Conservation (phyloP, 2,329 filamentous ascomycete genomes). For the Phoma sp. region DNA sequence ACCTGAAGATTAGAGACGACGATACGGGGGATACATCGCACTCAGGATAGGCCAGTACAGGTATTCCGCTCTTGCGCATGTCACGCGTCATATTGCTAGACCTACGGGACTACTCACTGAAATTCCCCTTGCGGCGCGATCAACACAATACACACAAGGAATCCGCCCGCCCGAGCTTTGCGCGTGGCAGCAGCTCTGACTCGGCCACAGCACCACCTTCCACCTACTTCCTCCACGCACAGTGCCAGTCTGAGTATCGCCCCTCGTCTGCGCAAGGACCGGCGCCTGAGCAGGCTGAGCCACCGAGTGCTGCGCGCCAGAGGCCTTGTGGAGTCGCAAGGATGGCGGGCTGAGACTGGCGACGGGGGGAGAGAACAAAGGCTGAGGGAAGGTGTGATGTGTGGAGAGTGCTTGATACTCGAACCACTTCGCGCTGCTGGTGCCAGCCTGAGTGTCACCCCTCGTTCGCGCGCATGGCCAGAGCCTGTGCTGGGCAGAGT, state of each 20-base stretch:
- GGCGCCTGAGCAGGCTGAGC: slow-evolving; percentile 16
- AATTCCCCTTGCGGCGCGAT: slow-evolving; percentile 9
- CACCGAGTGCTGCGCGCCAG: slow-evolving; percentile 5
- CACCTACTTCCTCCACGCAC: no score
- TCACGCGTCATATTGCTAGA: slow-evolving; percentile 16
- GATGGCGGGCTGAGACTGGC: not conserved
- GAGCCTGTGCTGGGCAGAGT: slow-evolving; percentile 4
- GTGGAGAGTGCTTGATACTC: no score
- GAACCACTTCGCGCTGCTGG: slow-evolving; percentile 1
- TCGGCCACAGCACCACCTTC: slow-evolving; percentile 1
- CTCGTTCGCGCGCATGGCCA: not conserved
- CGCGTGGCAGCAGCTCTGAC: slow-evolving; percentile 20
- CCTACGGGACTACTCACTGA: slow-evolving; percentile 17
- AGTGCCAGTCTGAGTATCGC: not conserved
- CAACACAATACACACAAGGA: slow-evolving; percentile 10
- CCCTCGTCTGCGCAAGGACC: slow-evolving; percentile 17
- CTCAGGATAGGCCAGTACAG: slow-evolving; percentile 16
- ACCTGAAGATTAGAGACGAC: slow-evolving; percentile 19
- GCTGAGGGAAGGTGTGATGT: no score
- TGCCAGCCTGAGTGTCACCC: slow-evolving; percentile 16
- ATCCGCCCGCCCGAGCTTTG: slow-evolving; percentile 27
- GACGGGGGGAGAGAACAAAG: no score
- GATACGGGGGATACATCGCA: slow-evolving; percentile 11
- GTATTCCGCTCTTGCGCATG: slow-evolving; percentile 18
- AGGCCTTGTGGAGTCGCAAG: slow-evolving; percentile 1